Base-by-base conservation (phyloP, 768 basidiomycete species). In the Phanerochaete sordida region DNA sequence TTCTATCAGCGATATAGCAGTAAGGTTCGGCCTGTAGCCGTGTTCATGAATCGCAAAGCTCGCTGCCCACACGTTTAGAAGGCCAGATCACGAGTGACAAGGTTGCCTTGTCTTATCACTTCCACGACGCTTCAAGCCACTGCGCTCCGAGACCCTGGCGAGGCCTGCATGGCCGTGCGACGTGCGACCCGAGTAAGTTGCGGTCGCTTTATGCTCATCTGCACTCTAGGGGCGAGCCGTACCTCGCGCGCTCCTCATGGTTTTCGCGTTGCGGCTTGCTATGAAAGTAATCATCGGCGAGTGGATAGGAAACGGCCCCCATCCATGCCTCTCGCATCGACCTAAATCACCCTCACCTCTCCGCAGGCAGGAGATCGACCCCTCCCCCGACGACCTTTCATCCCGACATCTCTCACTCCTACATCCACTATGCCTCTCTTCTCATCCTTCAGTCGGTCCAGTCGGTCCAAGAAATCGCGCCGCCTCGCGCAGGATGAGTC, bases 351-450 rank as follows among this genome's bases (percentile, higher is more conserved):
- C 55, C 23, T 43, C 53, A 15, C 56, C 43, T 35, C 55, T 39
- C 50, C 48, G 46, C 53, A 21, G 46, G 59, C 37, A 39, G 59
- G 59, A 50, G 39, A 57, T 62, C 35, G n/a, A n/a, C 27, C 28
- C 31, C n/a, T 16, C 30, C 19, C 19, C 31, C 23, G 23, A 2
- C 39, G 35, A 16, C 24, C 23, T n/a, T 46, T 35, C 12, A 37
- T 27, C 37, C 47, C 56, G 56, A 33, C 44, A 30, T 54, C n/a
- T 30, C 24, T 48, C 2, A 24, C 24, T 24, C 27, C 30, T 30
- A 30, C 12, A 52, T 21, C 21, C 55, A 39, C 11, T 28, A 71
- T 71, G 70, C 67, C 68, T 62, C 51, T 71, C 13, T 69, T 71
- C 51, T 62, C 65, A 27, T 65, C 64, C 24, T 62, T 69, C 33